A percentile compares a stretch with the other conserved stretches of the same genome.
Conservation (phyloP, 139 green algal species). For the Chlamydomonas applanata region DNA sequence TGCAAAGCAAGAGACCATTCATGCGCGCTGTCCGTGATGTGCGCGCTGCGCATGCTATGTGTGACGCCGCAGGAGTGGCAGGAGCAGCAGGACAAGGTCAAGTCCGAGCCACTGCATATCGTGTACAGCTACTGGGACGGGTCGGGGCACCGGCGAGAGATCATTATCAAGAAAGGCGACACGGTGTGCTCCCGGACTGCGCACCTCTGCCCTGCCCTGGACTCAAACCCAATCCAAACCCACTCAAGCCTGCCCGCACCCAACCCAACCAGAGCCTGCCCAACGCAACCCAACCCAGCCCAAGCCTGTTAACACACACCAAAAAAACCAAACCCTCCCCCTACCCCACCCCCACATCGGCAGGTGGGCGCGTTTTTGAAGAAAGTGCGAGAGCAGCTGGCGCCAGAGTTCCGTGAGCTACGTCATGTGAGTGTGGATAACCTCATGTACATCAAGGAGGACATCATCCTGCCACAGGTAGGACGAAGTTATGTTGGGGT, state of each 20-base stretch:
- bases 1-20: no score
- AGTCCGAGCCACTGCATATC: slow-evolving; percentile 84
- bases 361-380: slow-evolving; percentile 84
- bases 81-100: slow-evolving; percentile 66
- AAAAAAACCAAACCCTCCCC: no score
- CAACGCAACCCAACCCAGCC: no score
- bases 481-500: slow-evolving; percentile 72
- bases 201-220: no score
- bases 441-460: slow-evolving; percentile 95
- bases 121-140: slow-evolving; percentile 98
- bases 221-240: no score
- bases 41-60: no score
- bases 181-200: neutral
- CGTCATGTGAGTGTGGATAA: slow-evolving; percentile 62
- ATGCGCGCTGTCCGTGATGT: no score
- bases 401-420: slow-evolving; percentile 86
- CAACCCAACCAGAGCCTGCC: no score
- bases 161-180: slow-evolving; percentile 51
- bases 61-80: slow-evolving; percentile 51
- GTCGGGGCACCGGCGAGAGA: slow-evolving; percentile 68
- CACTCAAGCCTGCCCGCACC: no score
- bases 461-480: slow-evolving; percentile 60
- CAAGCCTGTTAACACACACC: no score
- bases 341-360: no score
- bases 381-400: slow-evolving; percentile 83